Conservation (phyloP, 23 red algal species). For the Gracilaria domingensis region DNA sequence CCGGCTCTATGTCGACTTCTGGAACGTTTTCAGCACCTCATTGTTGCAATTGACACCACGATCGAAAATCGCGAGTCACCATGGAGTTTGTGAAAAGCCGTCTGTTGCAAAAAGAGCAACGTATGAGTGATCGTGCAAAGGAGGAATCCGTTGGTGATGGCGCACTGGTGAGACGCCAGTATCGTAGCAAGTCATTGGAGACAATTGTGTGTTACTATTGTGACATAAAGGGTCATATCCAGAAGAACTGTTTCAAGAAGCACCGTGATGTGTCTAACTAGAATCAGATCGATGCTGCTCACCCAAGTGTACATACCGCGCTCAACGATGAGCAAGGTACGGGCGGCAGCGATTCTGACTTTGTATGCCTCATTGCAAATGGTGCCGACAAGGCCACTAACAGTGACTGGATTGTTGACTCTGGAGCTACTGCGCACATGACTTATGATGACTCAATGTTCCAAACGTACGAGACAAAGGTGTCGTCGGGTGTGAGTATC, state of each 20-base stretch:
- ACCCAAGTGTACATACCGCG: not conserved
- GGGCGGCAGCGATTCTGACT: not conserved
- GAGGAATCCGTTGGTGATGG: not conserved
- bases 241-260: slow-evolving; percentile 22
- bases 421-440: slow-evolving; percentile 46
- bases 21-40: slow-evolving; percentile 25
- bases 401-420: slow-evolving; percentile 43
- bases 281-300: not conserved
- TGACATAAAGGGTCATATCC: slow-evolving; percentile 49
- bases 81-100: no score
- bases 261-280: slow-evolving; percentile 6
- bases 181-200: not conserved
- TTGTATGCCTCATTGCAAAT: not conserved
- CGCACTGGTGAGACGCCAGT: not conserved
- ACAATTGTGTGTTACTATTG: slow-evolving; percentile 33
- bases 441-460: slow-evolving; percentile 38
- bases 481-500: not conserved
- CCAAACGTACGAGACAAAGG: slow-evolving; percentile 21
- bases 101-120: no score
- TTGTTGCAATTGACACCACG: slow-evolving; percentile 29
- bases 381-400: not conserved
- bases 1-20: not conserved
- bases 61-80: not conserved
- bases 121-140: no score
- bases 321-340: not conserved